A percentile compares a stretch with the other conserved stretches of the same genome.
phyloP scores from a whole-genome alignment of 768 basidiomycete genomes.

The Lactarius evosmus region DNA sequence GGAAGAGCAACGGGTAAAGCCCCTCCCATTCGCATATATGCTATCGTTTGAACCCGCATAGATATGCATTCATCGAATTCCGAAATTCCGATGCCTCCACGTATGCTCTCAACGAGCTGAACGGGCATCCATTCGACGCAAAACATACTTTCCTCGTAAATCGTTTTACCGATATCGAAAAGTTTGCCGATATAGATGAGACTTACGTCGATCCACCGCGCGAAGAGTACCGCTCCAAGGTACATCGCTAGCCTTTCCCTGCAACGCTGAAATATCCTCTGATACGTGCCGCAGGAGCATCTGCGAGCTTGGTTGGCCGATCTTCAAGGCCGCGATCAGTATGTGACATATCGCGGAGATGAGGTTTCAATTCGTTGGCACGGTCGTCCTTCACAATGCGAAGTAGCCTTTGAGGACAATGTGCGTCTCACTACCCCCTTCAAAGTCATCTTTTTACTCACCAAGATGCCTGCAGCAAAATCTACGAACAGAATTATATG shows the following conservation, averaged over 20 bases:
- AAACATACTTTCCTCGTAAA: conserved; percentile 83
- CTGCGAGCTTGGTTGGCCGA: conserved; percentile 94
- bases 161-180: conserved; percentile 87
- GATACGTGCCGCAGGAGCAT: conserved; percentile 65
- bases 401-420: conserved; percentile 68
- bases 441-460: conserved; percentile 20
- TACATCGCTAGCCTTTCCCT: conserved; percentile 35
- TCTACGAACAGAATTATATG: conserved; percentile 90
- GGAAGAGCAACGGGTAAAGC: conserved; percentile 88
- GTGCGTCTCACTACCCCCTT: conserved; percentile 42
- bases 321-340: conserved; percentile 90
- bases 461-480: conserved; percentile 46
- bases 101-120: conserved; percentile 60
- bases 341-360: conserved; percentile 89
- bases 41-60: conserved; percentile 32
- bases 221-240: conserved; percentile 74
- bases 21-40: not conserved
- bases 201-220: conserved; percentile 69
- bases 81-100: conserved; percentile 66
- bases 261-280: not conserved
- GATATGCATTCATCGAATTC: conserved; percentile 82
- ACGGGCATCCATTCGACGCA: conserved; percentile 82
- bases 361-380: conserved; percentile 92
- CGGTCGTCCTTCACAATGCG: conserved; percentile 83
- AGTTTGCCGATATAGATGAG: conserved; percentile 72